Base-by-base conservation (phyloP, 169 alveolate genomes). In the Plasmodium knowlesi region DNA sequence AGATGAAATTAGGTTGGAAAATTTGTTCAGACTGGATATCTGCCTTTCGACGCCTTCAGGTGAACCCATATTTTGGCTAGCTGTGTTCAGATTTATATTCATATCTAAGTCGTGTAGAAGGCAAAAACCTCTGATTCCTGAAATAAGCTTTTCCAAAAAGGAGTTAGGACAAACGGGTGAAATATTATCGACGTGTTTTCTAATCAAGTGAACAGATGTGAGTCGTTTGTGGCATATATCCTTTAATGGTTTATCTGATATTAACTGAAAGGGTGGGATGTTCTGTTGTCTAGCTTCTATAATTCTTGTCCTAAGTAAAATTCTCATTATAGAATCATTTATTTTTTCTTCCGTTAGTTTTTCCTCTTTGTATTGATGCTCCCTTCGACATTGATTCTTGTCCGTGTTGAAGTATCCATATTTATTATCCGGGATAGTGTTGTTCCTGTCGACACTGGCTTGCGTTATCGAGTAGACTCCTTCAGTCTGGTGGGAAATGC, bases 251-350 rank as follows among this genome's bases (percentile, higher is more conserved):
- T 90, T 82, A 53, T 90, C 95, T 0, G 95, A 90, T 0, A 90
- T 90, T 81, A 90, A 67, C 54, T 90, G 95, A 90, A 90, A 90
- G 73, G 95, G 95, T 3, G 95, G 95, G 19, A 90, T 90, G 32
- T 90, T 90, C 57, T 90, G 95, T 81, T 70, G 81, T 28, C 95
- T 80, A 34, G 95, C 95, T 90, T 90, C 95, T 90, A 90, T 46
- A 74, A 90, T 90, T 39, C 95, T 70, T 28, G 95, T 90, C 73
- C 95, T 90, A 19, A 90, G 83, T 34, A 81, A 37, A 4, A 90
- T 81, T 22, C 41, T 81, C 95, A 90, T 90, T 6, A 90, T 39
- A 22, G 90, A 81, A 10, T 90, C 95, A 43, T 81, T 81, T 39
- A 90, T 90, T 81, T 90, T 19, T n/a, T 80, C 84, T 30, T 80